A percentile compares a stretch with the other conserved stretches of the same genome.
Evolutionary conservation across 2,329 filamentous ascomycete species (phyloP).

Genomic region (Colletotrichum plurivorum): DNA sequence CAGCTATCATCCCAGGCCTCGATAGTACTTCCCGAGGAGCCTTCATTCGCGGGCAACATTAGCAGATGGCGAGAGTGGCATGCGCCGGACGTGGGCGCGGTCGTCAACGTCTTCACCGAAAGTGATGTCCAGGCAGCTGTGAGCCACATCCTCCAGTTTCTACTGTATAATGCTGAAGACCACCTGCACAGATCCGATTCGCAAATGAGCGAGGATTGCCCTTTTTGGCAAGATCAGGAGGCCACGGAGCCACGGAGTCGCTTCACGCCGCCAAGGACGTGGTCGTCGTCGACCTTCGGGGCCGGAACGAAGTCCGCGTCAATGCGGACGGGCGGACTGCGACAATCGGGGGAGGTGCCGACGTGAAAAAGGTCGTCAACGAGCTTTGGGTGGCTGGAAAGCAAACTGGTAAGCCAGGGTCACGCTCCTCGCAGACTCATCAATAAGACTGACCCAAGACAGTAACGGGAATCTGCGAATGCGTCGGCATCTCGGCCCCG

Average conservation of each 20-base stretch:
- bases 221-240: constrained; percentile 37
- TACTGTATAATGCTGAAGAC: too few relatives aligned
- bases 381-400: constrained; percentile 22
- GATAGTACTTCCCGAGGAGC: neutral
- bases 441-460: neutral
- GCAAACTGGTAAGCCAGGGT: constrained; percentile 14
- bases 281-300: constrained; percentile 44
- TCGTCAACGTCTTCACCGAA: constrained; percentile 30
- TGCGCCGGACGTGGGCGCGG: constrained; percentile 14
- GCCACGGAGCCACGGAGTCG: constrained; percentile 39
- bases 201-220: constrained; percentile 18
- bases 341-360: constrained; percentile 41
- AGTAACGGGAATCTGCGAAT: constrained; percentile 46
- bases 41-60: neutral
- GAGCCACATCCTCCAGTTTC: neutral
- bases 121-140: constrained; percentile 28
- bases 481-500: constrained; percentile 44
- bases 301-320: constrained; percentile 33
- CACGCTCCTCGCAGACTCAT: neutral
- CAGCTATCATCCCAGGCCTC: constrained; percentile 16
- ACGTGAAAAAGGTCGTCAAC: constrained; percentile 31
- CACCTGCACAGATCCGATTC: constrained; percentile 8
- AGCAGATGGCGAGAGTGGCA: constrained; percentile 32
- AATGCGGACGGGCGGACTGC: constrained; percentile 32
- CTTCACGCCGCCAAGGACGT: constrained; percentile 29